Evolutionary conservation across 208 protist species (phyloP).

Genomic region (Vickermania spadyakhi): DNA sequence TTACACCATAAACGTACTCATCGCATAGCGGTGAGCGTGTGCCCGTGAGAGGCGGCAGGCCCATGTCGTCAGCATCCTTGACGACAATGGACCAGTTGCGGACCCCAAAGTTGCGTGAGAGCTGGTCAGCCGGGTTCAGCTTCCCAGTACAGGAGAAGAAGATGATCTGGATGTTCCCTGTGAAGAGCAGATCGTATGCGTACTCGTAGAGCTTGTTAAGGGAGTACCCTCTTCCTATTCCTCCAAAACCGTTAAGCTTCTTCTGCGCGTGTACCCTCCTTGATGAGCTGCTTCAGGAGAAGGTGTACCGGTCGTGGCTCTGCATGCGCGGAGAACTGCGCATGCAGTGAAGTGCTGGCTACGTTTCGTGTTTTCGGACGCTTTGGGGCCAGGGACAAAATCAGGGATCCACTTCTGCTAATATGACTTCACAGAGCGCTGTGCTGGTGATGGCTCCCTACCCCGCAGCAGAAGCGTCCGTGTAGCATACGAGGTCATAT

Average conservation of each 20-base stretch:
- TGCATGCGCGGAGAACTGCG: not conserved
- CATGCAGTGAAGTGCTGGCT: not conserved
- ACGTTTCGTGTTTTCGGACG: not conserved
- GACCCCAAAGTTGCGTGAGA: not conserved
- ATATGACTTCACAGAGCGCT: not conserved
- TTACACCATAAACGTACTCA: no score
- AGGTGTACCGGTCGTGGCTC: not conserved
- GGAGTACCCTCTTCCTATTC: not conserved
- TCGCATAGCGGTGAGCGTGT: not conserved
- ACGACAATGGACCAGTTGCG: not conserved
- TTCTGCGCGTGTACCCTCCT: not conserved
- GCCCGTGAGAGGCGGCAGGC: not conserved
- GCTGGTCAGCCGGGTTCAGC: not conserved
- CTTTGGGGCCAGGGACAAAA: no score
- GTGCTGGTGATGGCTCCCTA: not conserved
- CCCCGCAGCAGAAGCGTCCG: not conserved
- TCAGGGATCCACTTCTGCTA: not conserved
- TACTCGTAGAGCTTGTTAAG: slow-evolving; percentile 3
- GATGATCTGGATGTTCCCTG: not conserved
- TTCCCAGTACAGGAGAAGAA: not conserved
- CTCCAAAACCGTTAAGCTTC: slow-evolving; percentile 1
- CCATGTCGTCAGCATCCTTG: not conserved
- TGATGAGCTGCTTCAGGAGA: no score
- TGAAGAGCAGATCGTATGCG: not conserved
- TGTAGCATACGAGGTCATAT: not conserved